phyloP scores from a whole-genome alignment of 1,139 yeast species.

The Taphrina betulina region DNA sequence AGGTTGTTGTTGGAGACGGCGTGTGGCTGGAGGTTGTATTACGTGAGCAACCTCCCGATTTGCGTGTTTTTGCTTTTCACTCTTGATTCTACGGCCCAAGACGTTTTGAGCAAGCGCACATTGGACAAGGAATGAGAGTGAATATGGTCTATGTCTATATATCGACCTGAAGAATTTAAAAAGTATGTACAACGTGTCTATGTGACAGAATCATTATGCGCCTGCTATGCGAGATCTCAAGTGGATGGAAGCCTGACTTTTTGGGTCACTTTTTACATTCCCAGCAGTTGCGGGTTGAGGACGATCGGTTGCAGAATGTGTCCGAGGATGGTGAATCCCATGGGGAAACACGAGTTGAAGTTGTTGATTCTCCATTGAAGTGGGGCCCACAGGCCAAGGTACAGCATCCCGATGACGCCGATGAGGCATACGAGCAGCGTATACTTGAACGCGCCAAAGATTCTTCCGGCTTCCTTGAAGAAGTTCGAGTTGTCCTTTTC shows the following conservation, averaged over 20 bases:
- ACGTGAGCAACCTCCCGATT: no score
- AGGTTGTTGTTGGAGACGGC: no score
- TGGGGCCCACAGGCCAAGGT: conserved; percentile 19
- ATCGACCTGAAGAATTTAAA: no score
- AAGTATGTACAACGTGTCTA: no score
- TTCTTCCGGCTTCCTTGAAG: conserved; percentile 36
- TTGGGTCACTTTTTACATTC: background rate
- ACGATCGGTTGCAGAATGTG: conserved; percentile 17
- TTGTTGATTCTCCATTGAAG: conserved; percentile 15
- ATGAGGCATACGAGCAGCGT: conserved; percentile 1
- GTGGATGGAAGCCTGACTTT: background rate
- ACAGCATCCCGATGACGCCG: conserved; percentile 11
- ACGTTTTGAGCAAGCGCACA: no score
- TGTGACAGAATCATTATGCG: no score
- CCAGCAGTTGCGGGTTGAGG: conserved; percentile 27
- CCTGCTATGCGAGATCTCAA: no score
- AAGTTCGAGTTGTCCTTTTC: conserved; percentile 36
- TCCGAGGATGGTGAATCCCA: conserved; percentile 9
- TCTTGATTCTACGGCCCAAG: no score
- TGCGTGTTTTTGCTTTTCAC: no score
- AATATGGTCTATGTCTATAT: no score
- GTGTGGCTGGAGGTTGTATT: no score
- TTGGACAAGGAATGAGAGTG: no score
- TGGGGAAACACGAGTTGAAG: conserved; percentile 11
- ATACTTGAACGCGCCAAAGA: conserved; percentile 25